phyloP scores from a whole-genome alignment of 108 stramenopile genomes.

The Epithemia pelagica region DNA sequence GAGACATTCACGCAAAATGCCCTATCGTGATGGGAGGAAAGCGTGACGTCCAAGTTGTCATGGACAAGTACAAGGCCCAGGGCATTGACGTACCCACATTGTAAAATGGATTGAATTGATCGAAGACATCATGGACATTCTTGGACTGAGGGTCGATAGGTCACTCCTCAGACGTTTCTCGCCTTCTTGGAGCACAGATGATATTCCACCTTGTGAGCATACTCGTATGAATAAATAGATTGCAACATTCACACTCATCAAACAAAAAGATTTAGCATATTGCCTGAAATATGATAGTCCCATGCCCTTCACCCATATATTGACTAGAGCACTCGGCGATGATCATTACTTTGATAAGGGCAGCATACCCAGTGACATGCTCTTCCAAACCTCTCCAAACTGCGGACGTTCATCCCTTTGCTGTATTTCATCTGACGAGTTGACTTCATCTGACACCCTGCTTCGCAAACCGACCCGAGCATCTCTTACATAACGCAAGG shows the following conservation, averaged over 20 bases:
- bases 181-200: neutral
- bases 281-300: no score
- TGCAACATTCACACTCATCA: no score
- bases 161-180: neutral
- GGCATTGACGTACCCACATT: conserved; percentile 62
- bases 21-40: conserved; percentile 95
- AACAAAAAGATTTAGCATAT: no score
- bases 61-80: conserved; percentile 68
- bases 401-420: no score
- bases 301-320: no score
- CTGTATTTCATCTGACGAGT: no score
- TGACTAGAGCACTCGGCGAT: no score
- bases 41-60: conserved; percentile 82
- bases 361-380: conserved; percentile 30
- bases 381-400: conserved; percentile 38
- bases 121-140: neutral
- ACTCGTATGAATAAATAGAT: no score
- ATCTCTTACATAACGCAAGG: neutral
- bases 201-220: no score
- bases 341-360: neutral
- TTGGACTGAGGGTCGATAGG: neutral
- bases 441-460: conserved; percentile 11
- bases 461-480: conserved; percentile 4
- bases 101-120: conserved; percentile 19
- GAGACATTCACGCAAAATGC: conserved; percentile 92